Evolutionary conservation across 1,284 basidiomycete species (phyloP).

Genomic region (Polyporus tsugae): DNA sequence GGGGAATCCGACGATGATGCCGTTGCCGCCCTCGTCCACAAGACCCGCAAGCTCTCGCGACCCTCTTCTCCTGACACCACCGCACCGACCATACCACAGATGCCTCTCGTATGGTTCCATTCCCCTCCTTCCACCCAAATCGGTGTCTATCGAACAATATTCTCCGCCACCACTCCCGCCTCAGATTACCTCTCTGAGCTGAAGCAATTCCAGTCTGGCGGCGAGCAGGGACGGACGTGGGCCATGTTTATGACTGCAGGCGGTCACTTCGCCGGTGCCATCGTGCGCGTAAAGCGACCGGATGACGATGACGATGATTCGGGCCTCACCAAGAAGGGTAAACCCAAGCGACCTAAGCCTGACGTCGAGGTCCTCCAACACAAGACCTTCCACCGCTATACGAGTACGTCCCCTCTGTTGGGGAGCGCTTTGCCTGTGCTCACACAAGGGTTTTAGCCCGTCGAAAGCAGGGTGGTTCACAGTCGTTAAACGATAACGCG

Average conservation of each 20-base stretch:
- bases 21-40: constrained; percentile 72
- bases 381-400: constrained; percentile 99
- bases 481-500: constrained; percentile 91
- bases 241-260: constrained; percentile 97
- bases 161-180: constrained; percentile 56
- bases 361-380: constrained; percentile 86
- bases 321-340: constrained; percentile 59
- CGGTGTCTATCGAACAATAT: constrained; percentile 85
- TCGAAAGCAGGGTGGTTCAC: constrained; percentile 96
- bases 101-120: constrained; percentile 91
- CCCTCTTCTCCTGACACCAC: constrained; percentile 56
- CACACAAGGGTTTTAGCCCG: constrained; percentile 68
- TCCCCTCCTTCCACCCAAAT: constrained; percentile 87
- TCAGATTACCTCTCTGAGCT: constrained; percentile 64
- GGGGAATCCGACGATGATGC: constrained; percentile 64
- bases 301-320: constrained; percentile 55
- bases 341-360: constrained; percentile 65
- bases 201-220: constrained; percentile 69
- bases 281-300: constrained; percentile 75
- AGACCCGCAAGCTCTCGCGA: constrained; percentile 58
- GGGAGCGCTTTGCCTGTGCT: background rate
- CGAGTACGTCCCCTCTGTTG: constrained; percentile 64
- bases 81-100: constrained; percentile 60
- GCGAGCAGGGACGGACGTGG: constrained; percentile 80
- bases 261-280: constrained; percentile 95